Evolutionary conservation across 371 early-diverging fungal species (phyloP).

Genomic region (Mucor racemosus): DNA sequence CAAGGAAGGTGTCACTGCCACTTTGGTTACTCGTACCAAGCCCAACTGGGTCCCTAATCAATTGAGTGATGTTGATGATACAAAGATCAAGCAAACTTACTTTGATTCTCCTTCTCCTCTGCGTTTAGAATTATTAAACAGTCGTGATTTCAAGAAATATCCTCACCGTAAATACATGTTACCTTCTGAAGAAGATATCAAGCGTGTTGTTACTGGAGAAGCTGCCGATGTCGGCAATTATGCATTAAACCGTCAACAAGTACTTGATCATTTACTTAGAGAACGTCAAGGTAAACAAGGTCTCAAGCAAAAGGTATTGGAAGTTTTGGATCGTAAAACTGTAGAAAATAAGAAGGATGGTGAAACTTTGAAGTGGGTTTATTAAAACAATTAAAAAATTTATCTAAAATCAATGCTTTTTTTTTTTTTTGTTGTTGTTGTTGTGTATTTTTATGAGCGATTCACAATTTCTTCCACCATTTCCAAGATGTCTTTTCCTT

Average conservation of each 20-base stretch:
- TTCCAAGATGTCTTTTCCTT: slow-evolving; percentile 38
- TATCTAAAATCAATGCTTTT: slow-evolving; percentile 1
- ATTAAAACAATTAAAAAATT: slow-evolving; percentile 32
- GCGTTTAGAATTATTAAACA: slow-evolving; percentile 39
- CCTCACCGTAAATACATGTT: slow-evolving; percentile 81
- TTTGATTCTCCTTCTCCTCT: slow-evolving; percentile 53
- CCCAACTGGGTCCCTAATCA: slow-evolving; percentile 82
- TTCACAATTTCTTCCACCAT: slow-evolving; percentile 45
- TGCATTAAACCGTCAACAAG: slow-evolving; percentile 67
- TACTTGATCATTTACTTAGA: slow-evolving; percentile 69
- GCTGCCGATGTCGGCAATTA: slow-evolving; percentile 60
- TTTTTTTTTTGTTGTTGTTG: slow-evolving; percentile 3
- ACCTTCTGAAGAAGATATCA: slow-evolving; percentile 83
- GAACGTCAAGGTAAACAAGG: slow-evolving; percentile 74
- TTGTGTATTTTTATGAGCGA: slow-evolving; percentile 8
- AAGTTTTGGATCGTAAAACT: slow-evolving; percentile 71
- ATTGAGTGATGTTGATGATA: slow-evolving; percentile 57
- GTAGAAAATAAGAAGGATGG: slow-evolving; percentile 37
- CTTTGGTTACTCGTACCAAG: slow-evolving; percentile 66
- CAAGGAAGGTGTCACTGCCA: slow-evolving; percentile 84
- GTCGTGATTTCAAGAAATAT: slow-evolving; percentile 58
- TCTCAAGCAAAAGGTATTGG: slow-evolving; percentile 70
- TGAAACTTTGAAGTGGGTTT: slow-evolving; percentile 50
- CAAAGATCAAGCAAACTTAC: slow-evolving; percentile 62
- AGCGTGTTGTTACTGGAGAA: slow-evolving; percentile 67